These are phyloP conservation scores for Carallia brachiata DNA, from an alignment of 345 rosid genomes.

Conservation along the genomic window DNA sequence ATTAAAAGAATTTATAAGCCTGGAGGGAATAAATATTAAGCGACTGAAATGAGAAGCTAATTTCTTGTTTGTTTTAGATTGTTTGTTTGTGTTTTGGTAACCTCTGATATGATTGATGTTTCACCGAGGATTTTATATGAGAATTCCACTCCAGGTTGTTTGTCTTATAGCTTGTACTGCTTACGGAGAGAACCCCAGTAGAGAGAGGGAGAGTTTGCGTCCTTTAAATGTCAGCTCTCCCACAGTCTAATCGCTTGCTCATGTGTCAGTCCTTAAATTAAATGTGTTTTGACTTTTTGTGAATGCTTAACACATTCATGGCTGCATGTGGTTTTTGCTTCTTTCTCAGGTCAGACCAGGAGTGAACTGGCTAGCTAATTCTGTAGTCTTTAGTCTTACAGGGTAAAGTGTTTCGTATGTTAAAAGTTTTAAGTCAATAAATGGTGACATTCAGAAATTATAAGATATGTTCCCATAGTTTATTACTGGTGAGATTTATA, in stretches of 20 bases:
- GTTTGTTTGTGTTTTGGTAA: conserved; percentile 12
- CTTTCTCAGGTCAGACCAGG: conserved; percentile 13
- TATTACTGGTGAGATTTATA: no score
- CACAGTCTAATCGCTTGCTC: conserved; percentile 39
- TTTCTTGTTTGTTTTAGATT: neutral
- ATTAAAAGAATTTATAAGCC: conserved; percentile 22
- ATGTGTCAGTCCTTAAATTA: conserved; percentile 51
- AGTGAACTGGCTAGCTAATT: neutral
- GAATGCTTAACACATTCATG: conserved; percentile 13
- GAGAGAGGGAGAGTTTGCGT: conserved; percentile 1
- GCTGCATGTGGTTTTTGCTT: conserved; percentile 51
- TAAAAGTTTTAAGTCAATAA: no score
- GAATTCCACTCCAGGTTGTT: no score
- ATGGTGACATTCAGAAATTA: no score
- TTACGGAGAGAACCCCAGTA: neutral
- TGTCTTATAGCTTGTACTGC: no score
- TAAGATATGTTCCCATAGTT: no score
- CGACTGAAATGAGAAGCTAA: conserved; percentile 24
- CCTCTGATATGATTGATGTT: neutral
- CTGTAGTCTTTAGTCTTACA: no score
- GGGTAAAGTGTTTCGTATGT: no score
- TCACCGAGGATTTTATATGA: no score
- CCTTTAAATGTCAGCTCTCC: conserved; percentile 32
- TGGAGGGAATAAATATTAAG: conserved; percentile 12
- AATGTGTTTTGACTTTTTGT: conserved; percentile 34